These are phyloP conservation scores for Emericellopsis terricola DNA, from an alignment of 495 filamentous ascomycete genomes.

Conservation along the genomic window DNA sequence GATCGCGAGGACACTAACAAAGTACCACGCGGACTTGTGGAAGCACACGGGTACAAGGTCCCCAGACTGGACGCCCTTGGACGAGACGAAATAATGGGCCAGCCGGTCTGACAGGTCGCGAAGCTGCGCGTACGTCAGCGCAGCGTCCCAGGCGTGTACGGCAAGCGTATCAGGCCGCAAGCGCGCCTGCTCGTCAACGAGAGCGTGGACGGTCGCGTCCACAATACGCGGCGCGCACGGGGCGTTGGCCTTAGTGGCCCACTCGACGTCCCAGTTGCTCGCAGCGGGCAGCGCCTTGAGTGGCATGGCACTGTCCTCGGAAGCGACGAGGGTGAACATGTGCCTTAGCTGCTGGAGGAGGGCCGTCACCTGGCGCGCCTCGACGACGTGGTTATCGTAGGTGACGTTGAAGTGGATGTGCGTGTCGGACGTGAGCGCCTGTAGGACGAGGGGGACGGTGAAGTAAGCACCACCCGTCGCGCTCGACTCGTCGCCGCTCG, in stretches of 20 bases:
- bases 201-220: conserved; percentile 12
- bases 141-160: conserved; percentile 34
- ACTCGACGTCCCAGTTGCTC: not conserved
- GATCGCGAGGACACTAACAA: too few relatives aligned
- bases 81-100: conserved; percentile 23
- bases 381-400: conserved; percentile 6
- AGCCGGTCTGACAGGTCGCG: conserved; percentile 21
- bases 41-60: conserved; percentile 1
- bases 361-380: conserved; percentile 4
- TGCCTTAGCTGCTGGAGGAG: conserved; percentile 7
- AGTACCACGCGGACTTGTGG: conserved; percentile 1
- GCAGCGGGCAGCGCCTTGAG: not conserved
- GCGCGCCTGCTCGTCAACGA: conserved; percentile 7
- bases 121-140: conserved; percentile 30
- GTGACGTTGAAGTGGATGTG: not conserved
- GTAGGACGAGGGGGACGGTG: conserved; percentile 1
- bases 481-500: not conserved
- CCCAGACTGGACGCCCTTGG: not conserved
- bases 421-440: not conserved
- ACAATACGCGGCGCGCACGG: too few relatives aligned
- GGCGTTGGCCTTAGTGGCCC: not conserved
- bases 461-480: too few relatives aligned
- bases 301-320: not conserved
- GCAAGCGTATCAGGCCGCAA: conserved; percentile 8
- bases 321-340: conserved; percentile 1